These are phyloP conservation scores for Eutrema yunnanense DNA, from an alignment of 345 rosid genomes.

Conservation along the genomic window DNA sequence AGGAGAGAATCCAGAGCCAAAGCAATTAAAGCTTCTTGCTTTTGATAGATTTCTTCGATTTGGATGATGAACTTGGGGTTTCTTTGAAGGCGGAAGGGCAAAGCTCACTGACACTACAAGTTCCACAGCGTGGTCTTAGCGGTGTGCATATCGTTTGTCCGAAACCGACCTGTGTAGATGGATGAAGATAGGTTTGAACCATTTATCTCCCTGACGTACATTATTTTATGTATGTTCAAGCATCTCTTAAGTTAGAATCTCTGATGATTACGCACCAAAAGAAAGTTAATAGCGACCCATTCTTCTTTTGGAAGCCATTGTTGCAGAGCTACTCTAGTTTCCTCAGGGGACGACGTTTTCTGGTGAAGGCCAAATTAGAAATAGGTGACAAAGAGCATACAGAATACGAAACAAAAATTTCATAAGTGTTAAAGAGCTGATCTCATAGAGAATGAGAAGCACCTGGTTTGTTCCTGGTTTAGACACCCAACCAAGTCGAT, in stretches of 20 bases:
- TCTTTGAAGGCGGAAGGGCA: constrained; percentile 95
- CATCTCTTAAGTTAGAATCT: neutral
- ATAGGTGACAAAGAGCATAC: constrained; percentile 4
- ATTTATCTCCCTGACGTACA: neutral
- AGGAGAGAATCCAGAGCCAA: constrained; percentile 8
- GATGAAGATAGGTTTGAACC: neutral
- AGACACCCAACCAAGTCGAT: constrained; percentile 94
- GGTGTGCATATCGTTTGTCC: constrained; percentile 94
- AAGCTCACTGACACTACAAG: constrained; percentile 48
- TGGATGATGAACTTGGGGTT: constrained; percentile 42
- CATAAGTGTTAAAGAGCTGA: neutral
- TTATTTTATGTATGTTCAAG: neutral
- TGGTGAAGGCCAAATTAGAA: constrained; percentile 12
- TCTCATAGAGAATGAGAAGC: neutral
- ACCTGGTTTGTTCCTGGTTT: constrained; percentile 63
- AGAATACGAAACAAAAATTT: neutral
- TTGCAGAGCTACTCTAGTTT: constrained; percentile 82
- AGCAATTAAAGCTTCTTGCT: constrained; percentile 30
- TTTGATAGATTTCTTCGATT: constrained; percentile 36
- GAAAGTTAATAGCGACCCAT: constrained; percentile 88
- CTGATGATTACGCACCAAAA: constrained; percentile 48
- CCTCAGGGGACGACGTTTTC: constrained; percentile 82
- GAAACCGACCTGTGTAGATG: constrained; percentile 56
- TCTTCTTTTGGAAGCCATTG: constrained; percentile 95
- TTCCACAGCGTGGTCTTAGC: constrained; percentile 62